Conservation (phyloP, 139 green algal species). For the Volvox reticuliferus region DNA sequence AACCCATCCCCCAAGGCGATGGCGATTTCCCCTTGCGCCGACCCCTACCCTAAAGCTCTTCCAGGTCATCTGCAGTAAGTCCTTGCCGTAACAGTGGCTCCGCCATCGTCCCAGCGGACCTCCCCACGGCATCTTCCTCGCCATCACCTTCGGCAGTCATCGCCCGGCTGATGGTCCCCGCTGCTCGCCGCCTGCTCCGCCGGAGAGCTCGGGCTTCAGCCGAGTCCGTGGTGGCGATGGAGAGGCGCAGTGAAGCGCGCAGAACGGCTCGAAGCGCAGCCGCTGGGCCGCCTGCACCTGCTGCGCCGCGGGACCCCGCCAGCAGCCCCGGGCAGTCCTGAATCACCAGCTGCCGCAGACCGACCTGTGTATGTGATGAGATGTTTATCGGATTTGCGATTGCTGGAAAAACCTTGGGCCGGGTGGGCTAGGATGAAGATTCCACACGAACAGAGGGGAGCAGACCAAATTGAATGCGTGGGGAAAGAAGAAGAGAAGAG, state of each 20-base stretch:
- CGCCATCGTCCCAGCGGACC: not conserved
- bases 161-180: not conserved
- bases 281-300: not conserved
- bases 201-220: not conserved
- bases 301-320: not conserved
- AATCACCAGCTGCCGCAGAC: conserved; percentile 14
- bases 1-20: not conserved
- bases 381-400: too few species aligned
- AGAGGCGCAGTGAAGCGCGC: not conserved
- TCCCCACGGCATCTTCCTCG: not conserved
- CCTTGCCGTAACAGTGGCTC: not conserved
- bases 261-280: not conserved
- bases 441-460: not conserved
- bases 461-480: too few species aligned
- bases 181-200: not conserved
- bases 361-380: not conserved
- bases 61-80: conserved; percentile 10
- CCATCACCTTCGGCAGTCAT: not conserved
- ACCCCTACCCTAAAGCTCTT: not conserved
- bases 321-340: conserved; percentile 13
- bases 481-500: not conserved
- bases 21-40: not conserved
- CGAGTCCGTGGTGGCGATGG: not conserved
- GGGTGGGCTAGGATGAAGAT: too few species aligned
- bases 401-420: too few species aligned